A percentile compares a stretch with the other conserved stretches of the same genome.
phyloP scores from a whole-genome alignment of 768 basidiomycete genomes.

The Leccinum arenicola region DNA sequence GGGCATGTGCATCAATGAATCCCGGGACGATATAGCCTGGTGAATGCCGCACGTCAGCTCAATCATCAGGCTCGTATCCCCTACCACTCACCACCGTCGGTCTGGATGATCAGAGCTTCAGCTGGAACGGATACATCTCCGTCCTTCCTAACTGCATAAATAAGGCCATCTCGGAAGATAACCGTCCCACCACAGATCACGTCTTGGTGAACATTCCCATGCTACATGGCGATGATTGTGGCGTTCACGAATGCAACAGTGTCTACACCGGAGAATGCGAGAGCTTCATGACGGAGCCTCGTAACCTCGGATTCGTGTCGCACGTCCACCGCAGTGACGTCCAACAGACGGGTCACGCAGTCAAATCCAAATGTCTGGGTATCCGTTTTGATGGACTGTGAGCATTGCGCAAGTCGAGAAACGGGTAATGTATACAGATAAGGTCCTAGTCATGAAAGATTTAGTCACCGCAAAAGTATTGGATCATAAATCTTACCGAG shows the following conservation, averaged over 20 bases:
- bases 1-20: conserved; percentile 76
- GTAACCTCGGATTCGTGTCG: conserved; percentile 60
- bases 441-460: conserved; percentile 12
- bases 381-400: conserved; percentile 48
- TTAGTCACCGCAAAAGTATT: not conserved
- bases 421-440: conserved; percentile 54
- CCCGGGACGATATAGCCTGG: conserved; percentile 66
- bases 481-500: conserved; percentile 45
- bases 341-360: conserved; percentile 56
- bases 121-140: conserved; percentile 33
- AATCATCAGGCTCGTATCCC: not conserved
- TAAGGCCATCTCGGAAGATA: conserved; percentile 54
- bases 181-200: conserved; percentile 52
- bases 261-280: conserved; percentile 27
- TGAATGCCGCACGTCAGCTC: conserved; percentile 4
- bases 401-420: conserved; percentile 48
- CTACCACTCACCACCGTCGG: conserved; percentile 51
- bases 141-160: conserved; percentile 44
- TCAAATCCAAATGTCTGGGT: conserved; percentile 54
- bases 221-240: conserved; percentile 67
- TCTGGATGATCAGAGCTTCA: conserved; percentile 50
- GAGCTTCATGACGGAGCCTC: conserved; percentile 55
- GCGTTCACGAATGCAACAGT: conserved; percentile 63
- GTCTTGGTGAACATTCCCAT: conserved; percentile 47
- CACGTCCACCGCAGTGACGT: conserved; percentile 56